Evolutionary conservation across 116 monocot species (phyloP).

Genomic region (Iris pallida): DNA sequence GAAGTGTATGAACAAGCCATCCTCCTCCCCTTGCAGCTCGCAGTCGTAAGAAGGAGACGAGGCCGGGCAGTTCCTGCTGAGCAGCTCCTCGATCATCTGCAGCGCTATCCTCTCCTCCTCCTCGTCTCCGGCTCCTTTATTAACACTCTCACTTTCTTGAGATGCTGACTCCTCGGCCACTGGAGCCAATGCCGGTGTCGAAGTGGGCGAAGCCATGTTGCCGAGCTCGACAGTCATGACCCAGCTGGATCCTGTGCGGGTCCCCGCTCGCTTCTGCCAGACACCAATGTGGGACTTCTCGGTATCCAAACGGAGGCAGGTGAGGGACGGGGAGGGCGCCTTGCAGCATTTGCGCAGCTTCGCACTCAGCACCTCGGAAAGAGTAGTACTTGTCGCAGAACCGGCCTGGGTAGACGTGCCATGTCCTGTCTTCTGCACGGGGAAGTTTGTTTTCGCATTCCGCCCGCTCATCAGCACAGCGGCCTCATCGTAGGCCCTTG

Average conservation of each 20-base stretch:
- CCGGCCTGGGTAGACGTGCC: too few species aligned
- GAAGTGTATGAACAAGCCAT: constrained; percentile 1
- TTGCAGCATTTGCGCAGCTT: constrained; percentile 80
- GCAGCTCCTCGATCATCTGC: constrained; percentile 98
- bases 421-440: constrained; percentile 13
- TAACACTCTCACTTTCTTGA: too few species aligned
- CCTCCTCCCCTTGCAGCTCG: neutral
- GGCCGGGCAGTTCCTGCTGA: constrained; percentile 36
- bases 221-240: constrained; percentile 81
- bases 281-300: constrained; percentile 91
- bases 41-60: neutral
- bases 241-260: constrained; percentile 72
- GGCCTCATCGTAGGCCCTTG: constrained; percentile 86
- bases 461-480: constrained; percentile 93
- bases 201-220: too few species aligned
- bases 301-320: constrained; percentile 85
- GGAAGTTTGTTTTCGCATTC: constrained; percentile 95
- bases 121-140: too few species aligned
- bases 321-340: constrained; percentile 75
- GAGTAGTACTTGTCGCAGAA: constrained; percentile 2
- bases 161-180: too few species aligned
- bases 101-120: constrained; percentile 83
- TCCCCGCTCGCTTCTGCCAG: constrained; percentile 90
- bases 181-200: too few species aligned
- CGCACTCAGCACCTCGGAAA: constrained; percentile 71